Evolutionary conservation across 2,329 filamentous ascomycete genomes (phyloP).

Genomic region (Pyrenophora graminea): DNA sequence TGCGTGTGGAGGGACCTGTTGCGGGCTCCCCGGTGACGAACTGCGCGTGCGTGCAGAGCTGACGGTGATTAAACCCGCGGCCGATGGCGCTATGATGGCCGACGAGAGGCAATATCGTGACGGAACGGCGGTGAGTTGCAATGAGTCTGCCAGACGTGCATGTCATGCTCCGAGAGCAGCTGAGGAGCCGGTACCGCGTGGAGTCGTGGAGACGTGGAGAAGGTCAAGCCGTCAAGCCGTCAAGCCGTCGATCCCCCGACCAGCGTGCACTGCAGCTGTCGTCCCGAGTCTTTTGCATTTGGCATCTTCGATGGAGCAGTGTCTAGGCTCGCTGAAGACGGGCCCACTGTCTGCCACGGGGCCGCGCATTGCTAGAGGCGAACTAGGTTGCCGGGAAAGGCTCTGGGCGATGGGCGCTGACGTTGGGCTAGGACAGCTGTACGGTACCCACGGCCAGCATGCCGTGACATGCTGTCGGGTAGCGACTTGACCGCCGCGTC

Average conservation of each 20-base stretch:
- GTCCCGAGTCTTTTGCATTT: not conserved
- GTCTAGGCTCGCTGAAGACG: conserved; percentile 3
- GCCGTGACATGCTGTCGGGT: conserved; percentile 11
- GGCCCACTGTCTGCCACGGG: conserved; percentile 22
- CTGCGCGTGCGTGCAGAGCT: conserved; percentile 4
- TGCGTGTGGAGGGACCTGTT: conserved; percentile 13
- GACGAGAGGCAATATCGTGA: not conserved
- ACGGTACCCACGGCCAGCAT: conserved; percentile 7
- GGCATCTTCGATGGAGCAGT: conserved; percentile 2
- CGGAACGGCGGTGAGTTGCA: too few relatives aligned
- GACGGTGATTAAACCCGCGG: not conserved
- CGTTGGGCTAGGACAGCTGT: conserved; percentile 16
- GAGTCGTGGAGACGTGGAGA: conserved; percentile 4
- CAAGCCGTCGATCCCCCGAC: conserved; percentile 15
- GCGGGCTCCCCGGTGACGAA: conserved; percentile 10
- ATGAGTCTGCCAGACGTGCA: too few relatives aligned
- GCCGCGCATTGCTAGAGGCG: conserved; percentile 9
- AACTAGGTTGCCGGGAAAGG: conserved; percentile 15
- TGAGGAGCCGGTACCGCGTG: not conserved
- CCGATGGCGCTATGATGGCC: not conserved
- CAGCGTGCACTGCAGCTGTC: not conserved
- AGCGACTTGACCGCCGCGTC: conserved; percentile 8
- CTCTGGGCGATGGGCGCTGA: conserved; percentile 13
- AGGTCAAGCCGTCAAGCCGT: conserved; percentile 7
- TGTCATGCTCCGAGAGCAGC: not conserved